Evolutionary conservation across 495 filamentous ascomycete genomes (phyloP).

Genomic region (Filosporella fistucella): DNA sequence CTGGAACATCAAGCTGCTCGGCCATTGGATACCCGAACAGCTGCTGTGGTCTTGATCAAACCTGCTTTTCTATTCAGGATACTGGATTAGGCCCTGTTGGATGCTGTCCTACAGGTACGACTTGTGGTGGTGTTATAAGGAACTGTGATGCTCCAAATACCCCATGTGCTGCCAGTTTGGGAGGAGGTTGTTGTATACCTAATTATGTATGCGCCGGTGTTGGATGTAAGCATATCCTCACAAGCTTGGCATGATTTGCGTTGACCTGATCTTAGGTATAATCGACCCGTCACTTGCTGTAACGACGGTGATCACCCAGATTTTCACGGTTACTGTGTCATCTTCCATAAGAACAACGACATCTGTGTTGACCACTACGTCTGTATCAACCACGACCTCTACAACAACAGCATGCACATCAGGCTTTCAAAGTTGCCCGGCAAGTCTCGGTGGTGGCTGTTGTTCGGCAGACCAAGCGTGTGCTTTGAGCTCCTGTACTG

Average conservation of each 20-base stretch:
- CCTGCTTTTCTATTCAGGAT: conserved; percentile 68
- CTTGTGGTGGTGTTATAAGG: conserved; percentile 61
- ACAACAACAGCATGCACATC: conserved; percentile 42
- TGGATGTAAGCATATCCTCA: conserved; percentile 58
- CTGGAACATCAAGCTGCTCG: conserved; percentile 61
- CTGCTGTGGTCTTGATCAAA: conserved; percentile 67
- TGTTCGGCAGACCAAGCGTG: conserved; percentile 77
- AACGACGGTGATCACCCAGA: conserved; percentile 7
- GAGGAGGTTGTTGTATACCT: conserved; percentile 85
- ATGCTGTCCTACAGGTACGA: conserved; percentile 73
- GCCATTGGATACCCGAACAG: conserved; percentile 66
- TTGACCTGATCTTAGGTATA: no score
- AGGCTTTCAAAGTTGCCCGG: conserved; percentile 52
- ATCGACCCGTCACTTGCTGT: conserved; percentile 33
- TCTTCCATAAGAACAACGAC: conserved; percentile 20
- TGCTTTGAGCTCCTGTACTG: conserved; percentile 29
- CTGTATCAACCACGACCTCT: conserved; percentile 17
- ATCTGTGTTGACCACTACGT: conserved; percentile 24
- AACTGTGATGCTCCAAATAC: conserved; percentile 61
- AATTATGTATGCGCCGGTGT: conserved; percentile 73
- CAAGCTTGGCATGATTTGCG: no score
- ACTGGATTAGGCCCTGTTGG: conserved; percentile 74
- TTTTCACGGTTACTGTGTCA: conserved; percentile 21
- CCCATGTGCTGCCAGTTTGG: conserved; percentile 60
- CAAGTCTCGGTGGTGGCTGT: conserved; percentile 48